Base-by-base conservation (phyloP, 2,329 filamentous ascomycete genomes). In the Alternaria atra region DNA sequence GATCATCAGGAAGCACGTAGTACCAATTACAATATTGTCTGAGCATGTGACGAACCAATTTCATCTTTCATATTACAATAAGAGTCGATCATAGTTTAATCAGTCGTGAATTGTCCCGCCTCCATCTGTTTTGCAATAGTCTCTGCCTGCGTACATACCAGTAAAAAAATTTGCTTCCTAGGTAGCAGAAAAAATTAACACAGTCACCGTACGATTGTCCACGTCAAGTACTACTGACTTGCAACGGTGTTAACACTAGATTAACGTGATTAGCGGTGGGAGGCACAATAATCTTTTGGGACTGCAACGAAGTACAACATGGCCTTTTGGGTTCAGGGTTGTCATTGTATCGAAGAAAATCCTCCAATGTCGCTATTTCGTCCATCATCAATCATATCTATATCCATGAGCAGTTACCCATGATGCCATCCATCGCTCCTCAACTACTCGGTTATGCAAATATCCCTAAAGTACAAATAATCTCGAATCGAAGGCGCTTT, bases 391-490 rank as follows among this genome's bases (percentile, higher is more conserved):
- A 51, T 56, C 58, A 55, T 64, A 48, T 66, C 53, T 59, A 59
- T 55, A 15, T 55, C 58, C 58, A 55, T 51, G 25, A 57, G 43
- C 43, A 43, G 51, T 53, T 30, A 44, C 50, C 29, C 54, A 37
- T 50, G 30, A 63, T 58, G 59, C 39, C 47, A 35, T 46, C 58
- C 58, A 55, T 58, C 43, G 50, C 58, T 58, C 47, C 52, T 61
- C 53, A 44, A 46, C 48, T 29, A 46, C 48, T 29, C 50, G 57
- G 67, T 42, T 73, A 79, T 78, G 77, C 76, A 79, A 77, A 71
- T 71, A 73, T 69, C 61, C 64, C 43, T 76, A 75, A 74, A 76
- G 66, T 78, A 78, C 73, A 77, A 68, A 68, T 66, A 69, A 53
- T 20, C 37, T 59, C 60, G 43, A 43, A 50, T 44, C 32, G 51